phyloP scores from a whole-genome alignment of 306 rosid species.

The Cyclanthera cordifolia region DNA sequence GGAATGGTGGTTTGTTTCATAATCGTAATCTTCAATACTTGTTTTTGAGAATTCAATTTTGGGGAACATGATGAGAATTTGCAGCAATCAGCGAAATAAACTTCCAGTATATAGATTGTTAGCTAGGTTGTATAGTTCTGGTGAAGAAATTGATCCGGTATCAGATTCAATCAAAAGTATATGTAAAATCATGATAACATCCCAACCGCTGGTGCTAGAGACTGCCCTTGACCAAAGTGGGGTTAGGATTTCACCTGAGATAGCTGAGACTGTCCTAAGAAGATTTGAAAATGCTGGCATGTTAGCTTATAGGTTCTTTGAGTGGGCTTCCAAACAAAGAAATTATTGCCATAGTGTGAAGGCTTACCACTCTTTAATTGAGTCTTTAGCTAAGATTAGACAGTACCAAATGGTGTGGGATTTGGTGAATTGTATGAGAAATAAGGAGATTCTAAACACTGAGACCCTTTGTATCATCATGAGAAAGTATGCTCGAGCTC shows the following conservation, averaged over 20 bases:
- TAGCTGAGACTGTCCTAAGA: conserved; percentile 52
- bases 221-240: conserved; percentile 71
- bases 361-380: conserved; percentile 72
- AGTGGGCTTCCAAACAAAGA: conserved; percentile 60
- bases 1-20: neutral
- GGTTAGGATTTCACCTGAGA: conserved; percentile 47
- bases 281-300: conserved; percentile 72
- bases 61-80: conserved; percentile 7
- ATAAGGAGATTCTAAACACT: conserved; percentile 46
- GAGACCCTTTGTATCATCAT: conserved; percentile 84
- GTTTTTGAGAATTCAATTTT: neutral
- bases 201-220: conserved; percentile 41
- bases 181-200: conserved; percentile 48
- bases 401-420: conserved; percentile 89
- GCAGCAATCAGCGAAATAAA: neutral
- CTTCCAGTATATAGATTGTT: conserved; percentile 13
- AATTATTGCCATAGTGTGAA: conserved; percentile 38
- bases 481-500: conserved; percentile 75
- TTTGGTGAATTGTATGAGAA: conserved; percentile 59
- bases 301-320: conserved; percentile 67
- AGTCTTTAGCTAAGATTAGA: conserved; percentile 65
- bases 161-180: conserved; percentile 37
- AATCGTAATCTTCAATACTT: neutral
- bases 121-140: conserved; percentile 25
- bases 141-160: conserved; percentile 22